Percentiles rank a stretch among this genome's conserved stretches.
Conservation (phyloP, 1,139 yeast species). For the Sugiyamaella neomexicana region DNA sequence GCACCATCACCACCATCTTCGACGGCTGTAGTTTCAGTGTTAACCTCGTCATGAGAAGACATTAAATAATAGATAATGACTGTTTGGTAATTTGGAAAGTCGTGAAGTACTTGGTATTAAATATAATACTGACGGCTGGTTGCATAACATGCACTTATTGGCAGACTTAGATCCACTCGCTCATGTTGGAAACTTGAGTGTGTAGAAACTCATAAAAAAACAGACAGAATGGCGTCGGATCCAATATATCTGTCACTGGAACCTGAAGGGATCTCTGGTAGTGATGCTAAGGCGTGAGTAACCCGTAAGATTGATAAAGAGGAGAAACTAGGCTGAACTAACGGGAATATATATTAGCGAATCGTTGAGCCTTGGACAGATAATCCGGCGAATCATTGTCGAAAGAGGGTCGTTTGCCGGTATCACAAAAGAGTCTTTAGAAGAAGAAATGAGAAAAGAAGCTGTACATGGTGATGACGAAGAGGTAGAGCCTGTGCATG, state of each 20-base stretch:
- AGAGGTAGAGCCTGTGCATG: conserved; percentile 25
- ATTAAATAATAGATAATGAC: background rate
- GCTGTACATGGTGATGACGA: conserved; percentile 21
- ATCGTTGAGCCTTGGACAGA: conserved; percentile 4
- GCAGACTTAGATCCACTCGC: background rate
- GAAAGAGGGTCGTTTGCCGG: conserved; percentile 51
- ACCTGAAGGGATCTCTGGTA: background rate
- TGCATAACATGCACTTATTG: conserved; percentile 5
- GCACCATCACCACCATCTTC: background rate
- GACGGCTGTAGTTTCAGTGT: background rate
- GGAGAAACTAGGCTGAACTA: background rate
- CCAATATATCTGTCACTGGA: conserved; percentile 13
- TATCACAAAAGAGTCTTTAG: conserved; percentile 58
- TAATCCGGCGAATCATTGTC: conserved; percentile 36
- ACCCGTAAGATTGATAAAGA: background rate
- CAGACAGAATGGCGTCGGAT: conserved; percentile 1
- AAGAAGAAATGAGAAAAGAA: conserved; percentile 45
- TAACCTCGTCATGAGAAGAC: background rate
- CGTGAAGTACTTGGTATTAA: background rate
- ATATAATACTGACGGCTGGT: background rate
- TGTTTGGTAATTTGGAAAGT: background rate
- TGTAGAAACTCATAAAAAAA: background rate
- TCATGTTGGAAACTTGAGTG: background rate
- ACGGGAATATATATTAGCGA: background rate
- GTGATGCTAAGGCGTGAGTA: conserved; percentile 4